phyloP scores from a whole-genome alignment of 2,329 filamentous ascomycete genomes.

The Aspergillus sp. region DNA sequence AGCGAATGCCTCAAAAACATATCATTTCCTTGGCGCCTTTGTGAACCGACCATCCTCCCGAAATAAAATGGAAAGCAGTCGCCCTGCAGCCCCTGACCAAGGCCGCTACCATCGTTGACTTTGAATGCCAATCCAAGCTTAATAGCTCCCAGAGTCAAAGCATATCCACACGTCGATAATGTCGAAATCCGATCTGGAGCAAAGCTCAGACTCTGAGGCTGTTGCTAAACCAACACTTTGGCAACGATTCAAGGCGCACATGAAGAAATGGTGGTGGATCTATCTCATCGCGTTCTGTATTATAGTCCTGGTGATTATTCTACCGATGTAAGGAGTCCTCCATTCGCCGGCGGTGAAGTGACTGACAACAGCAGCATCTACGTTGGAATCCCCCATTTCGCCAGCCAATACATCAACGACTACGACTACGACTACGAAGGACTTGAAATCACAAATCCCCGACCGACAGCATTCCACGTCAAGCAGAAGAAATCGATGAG shows the following conservation, averaged over 20 bases:
- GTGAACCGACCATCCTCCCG: no score
- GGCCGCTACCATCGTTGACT: no score
- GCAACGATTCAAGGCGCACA: constrained; percentile 16
- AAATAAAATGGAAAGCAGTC: no score
- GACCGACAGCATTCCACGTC: constrained; percentile 17
- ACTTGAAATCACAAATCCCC: constrained; percentile 19
- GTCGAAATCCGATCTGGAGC: no score
- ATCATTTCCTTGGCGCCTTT: no score
- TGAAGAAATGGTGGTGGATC: constrained; percentile 23
- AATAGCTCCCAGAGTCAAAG: no score
- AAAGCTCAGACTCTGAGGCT: no score
- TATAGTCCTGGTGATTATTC: constrained; percentile 15
- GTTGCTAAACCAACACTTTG: constrained; percentile 10
- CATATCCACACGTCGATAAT: no score
- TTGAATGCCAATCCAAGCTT: no score
- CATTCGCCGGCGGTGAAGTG: neutral
- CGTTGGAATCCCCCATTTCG: constrained; percentile 19
- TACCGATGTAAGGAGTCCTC: constrained; percentile 14
- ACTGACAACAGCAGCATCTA: constrained; percentile 13
- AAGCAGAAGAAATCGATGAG: constrained; percentile 12
- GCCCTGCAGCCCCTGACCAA: no score
- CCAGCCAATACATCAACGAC: constrained; percentile 20
- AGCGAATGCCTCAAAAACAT: no score
- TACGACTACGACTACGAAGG: constrained; percentile 16
- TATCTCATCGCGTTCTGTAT: constrained; percentile 16